phyloP scores from a whole-genome alignment of 192 early-diverging fungal species.

The Mortierella claussenii region DNA sequence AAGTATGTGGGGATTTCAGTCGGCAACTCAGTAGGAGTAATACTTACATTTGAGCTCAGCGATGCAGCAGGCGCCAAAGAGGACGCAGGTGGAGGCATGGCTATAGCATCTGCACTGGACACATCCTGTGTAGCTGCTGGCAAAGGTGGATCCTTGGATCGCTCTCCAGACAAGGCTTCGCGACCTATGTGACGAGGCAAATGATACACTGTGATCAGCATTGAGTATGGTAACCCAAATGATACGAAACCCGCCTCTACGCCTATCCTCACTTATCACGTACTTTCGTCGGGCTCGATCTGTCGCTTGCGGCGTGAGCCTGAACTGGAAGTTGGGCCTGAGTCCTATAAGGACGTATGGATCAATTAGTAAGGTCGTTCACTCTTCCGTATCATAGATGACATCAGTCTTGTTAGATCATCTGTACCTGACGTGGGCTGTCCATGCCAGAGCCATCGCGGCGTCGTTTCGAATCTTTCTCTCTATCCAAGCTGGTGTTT shows the following conservation, averaged over 20 bases:
- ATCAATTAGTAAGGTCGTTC: not conserved
- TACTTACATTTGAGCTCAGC: not conserved
- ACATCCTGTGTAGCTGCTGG: not conserved
- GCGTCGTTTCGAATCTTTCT: conserved; percentile 32
- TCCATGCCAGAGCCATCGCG: conserved; percentile 13
- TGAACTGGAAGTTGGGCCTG: not conserved
- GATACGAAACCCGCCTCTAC: no score
- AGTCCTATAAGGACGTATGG: not conserved
- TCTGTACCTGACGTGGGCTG: not conserved
- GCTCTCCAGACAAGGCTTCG: conserved; percentile 3
- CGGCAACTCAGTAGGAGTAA: no score
- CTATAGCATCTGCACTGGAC: conserved; percentile 2
- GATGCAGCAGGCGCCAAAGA: not conserved
- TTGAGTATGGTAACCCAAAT: not conserved
- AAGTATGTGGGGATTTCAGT: no score
- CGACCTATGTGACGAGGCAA: no score
- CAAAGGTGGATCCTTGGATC: conserved; percentile 9
- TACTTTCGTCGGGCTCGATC: conserved; percentile 29
- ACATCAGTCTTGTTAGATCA: not conserved
- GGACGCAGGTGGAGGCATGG: conserved; percentile 31
- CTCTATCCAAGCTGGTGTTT: conserved; percentile 25
- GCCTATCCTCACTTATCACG: no score
- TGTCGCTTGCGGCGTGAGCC: conserved; percentile 37
- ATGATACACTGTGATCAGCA: not conserved
- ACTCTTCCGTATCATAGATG: no score